Percentiles rank a stretch among this genome's conserved stretches.
Conservation (phyloP, 441 rosid genomes). For the Pelargonium cotyledonis region DNA sequence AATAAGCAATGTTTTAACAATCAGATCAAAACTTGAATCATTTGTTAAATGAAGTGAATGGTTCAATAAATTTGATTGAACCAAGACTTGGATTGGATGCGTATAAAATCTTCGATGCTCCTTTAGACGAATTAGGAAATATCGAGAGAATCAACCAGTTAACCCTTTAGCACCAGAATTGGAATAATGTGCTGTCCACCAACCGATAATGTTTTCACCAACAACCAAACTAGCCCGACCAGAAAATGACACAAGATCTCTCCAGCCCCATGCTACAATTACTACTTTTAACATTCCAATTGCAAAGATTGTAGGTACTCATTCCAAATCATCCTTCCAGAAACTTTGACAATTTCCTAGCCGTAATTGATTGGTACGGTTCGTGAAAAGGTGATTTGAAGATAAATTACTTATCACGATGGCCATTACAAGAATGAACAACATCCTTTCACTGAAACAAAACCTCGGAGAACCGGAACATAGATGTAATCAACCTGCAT, state of each 20-base stretch:
- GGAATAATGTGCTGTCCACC: background rate
- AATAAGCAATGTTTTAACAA: no score
- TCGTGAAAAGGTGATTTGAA: background rate
- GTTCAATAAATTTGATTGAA: no score
- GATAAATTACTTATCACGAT: conserved; percentile 6
- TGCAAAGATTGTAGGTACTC: no score
- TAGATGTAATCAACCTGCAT: conserved; percentile 12
- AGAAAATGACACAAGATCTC: background rate
- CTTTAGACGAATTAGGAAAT: background rate
- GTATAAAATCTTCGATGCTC: background rate
- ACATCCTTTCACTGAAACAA: background rate
- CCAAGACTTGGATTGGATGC: background rate
- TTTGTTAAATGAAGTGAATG: no score
- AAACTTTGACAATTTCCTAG: background rate
- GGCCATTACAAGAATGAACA: conserved; percentile 9
- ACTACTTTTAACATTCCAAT: background rate
- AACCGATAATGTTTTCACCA: background rate
- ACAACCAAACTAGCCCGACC: background rate
- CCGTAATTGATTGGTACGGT: no score
- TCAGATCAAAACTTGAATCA: no score
- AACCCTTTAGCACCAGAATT: background rate
- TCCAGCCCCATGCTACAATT: background rate
- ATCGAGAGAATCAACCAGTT: background rate
- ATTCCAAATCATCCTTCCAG: background rate
- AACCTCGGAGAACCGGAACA: conserved; percentile 7